These are phyloP conservation scores for Paecilomyces formosus DNA, from an alignment of 2,329 filamentous ascomycete species.

Conservation along the genomic window DNA sequence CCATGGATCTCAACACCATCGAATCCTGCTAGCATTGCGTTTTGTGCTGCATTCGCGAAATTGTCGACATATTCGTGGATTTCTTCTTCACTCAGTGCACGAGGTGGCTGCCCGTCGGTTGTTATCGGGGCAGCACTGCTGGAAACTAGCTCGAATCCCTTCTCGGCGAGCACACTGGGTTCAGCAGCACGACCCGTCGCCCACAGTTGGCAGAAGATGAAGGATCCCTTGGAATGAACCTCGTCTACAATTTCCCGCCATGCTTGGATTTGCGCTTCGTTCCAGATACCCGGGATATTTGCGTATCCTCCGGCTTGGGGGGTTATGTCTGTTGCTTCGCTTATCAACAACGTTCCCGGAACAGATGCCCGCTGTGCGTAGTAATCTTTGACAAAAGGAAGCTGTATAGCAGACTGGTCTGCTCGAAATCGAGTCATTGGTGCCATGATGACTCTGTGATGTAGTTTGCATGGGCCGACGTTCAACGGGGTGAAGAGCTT, in stretches of 20 bases:
- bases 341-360: conserved; percentile 49
- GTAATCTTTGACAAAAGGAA: conserved; percentile 38
- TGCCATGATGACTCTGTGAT: conserved; percentile 44
- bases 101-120: conserved; percentile 19
- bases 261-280: conserved; percentile 43
- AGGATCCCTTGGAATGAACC: conserved; percentile 53
- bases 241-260: conserved; percentile 55
- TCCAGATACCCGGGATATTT: conserved; percentile 51
- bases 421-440: conserved; percentile 48
- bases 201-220: conserved; percentile 55
- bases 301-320: conserved; percentile 37
- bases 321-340: conserved; percentile 48
- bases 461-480: conserved; percentile 29
- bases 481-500: conserved; percentile 20
- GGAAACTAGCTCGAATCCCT: conserved; percentile 23
- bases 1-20: conserved; percentile 44
- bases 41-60: conserved; percentile 36
- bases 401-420: conserved; percentile 38
- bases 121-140: conserved; percentile 34
- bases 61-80: conserved; percentile 22
- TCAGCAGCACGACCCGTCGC: conserved; percentile 49
- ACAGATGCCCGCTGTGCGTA: conserved; percentile 44
- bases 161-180: conserved; percentile 23
- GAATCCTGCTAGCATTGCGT: conserved; percentile 47
- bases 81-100: conserved; percentile 35